These are phyloP conservation scores for Penicillium silybi DNA, from an alignment of 495 filamentous ascomycete genomes.

Conservation along the genomic window DNA sequence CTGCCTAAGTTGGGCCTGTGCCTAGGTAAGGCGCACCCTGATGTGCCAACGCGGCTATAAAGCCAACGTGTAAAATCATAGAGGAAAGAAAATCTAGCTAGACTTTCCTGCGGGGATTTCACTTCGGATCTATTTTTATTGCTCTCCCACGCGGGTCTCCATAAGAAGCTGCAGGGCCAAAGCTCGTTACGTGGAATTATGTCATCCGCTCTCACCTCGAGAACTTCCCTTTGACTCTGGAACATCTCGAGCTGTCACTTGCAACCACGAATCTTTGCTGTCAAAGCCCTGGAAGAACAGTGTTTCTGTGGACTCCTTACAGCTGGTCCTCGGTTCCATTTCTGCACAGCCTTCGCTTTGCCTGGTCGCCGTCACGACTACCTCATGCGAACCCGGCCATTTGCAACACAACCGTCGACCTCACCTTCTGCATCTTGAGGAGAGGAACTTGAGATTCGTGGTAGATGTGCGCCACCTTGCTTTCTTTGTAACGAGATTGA, in stretches of 20 bases:
- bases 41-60: neutral
- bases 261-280: neutral
- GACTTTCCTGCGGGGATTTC: neutral
- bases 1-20: conserved; percentile 9
- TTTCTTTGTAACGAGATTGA: neutral
- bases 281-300: neutral
- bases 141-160: neutral
- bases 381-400: conserved; percentile 32
- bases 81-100: neutral
- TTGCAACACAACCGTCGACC: conserved; percentile 27
- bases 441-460: conserved; percentile 22
- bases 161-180: conserved; percentile 6
- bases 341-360: neutral
- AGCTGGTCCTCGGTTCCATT: neutral
- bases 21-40: neutral
- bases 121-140: neutral
- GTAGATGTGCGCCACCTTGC: neutral
- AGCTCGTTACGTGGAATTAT: conserved; percentile 38
- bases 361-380: conserved; percentile 3
- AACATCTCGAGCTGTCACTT: neutral
- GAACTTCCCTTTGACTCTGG: conserved; percentile 12
- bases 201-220: conserved; percentile 32
- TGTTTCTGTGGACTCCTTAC: neutral
- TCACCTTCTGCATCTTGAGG: conserved; percentile 18
- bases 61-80: neutral